phyloP scores from a whole-genome alignment of 1,139 yeast genomes.

The Magnusiomyces starmeri region DNA sequence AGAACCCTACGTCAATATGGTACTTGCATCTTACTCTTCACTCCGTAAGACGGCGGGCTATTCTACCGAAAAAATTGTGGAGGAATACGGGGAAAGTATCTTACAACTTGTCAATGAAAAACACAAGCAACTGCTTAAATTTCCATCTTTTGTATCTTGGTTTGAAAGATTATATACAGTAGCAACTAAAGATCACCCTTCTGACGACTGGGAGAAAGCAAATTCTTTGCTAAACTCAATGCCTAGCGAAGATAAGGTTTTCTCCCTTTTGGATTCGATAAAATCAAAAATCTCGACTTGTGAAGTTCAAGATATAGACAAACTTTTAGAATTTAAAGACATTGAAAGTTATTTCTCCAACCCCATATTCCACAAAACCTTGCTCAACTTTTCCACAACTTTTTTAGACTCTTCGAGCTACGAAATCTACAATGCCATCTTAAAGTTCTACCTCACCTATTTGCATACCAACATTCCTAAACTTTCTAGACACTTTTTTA shows the following conservation, averaged over 20 bases:
- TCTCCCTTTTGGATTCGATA: not conserved
- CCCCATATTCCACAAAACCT: conserved; percentile 8
- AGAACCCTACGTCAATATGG: conserved; percentile 13
- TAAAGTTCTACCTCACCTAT: conserved; percentile 8
- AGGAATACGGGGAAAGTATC: conserved; percentile 15
- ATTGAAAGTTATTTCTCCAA: conserved; percentile 1
- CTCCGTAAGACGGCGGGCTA: conserved; percentile 13
- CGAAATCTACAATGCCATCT: conserved; percentile 6
- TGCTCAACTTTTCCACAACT: conserved; percentile 5
- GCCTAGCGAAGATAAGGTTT: not conserved
- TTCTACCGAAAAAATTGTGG: conserved; percentile 9
- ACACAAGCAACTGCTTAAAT: conserved; percentile 3
- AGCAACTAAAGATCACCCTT: not conserved
- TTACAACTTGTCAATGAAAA: conserved; percentile 12
- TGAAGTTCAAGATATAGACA: not conserved
- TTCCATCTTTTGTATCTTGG: conserved; percentile 13
- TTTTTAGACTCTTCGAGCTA: conserved; percentile 6
- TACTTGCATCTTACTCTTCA: conserved; percentile 18
- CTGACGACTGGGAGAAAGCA: not conserved
- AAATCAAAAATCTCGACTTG: not conserved
- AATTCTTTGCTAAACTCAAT: not conserved
- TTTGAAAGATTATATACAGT: conserved; percentile 6
- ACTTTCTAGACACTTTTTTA: conserved; percentile 4
- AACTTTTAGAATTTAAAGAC: not conserved
- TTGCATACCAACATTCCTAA: not conserved